phyloP scores from a whole-genome alignment of 257 asterid genomes.

The Fraxinus pennsylvanica region DNA sequence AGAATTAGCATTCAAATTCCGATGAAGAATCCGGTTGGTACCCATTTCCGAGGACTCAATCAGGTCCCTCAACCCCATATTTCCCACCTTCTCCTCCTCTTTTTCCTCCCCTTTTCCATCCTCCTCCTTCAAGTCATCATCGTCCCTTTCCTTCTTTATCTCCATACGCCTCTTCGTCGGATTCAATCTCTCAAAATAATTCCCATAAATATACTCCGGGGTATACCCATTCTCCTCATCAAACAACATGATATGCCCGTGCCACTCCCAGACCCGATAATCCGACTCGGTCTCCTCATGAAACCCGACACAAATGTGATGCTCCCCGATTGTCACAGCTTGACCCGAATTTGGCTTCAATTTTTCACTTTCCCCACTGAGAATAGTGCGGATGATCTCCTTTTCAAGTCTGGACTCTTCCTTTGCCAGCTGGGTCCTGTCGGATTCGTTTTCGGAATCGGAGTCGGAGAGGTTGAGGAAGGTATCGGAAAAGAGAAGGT shows the following conservation, averaged over 20 bases:
- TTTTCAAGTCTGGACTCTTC: slow-evolving; percentile 93
- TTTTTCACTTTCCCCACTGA: slow-evolving; percentile 54
- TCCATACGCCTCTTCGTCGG: slow-evolving; percentile 33
- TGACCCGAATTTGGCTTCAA: slow-evolving; percentile 95
- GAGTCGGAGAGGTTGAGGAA: slow-evolving; percentile 52
- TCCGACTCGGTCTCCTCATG: slow-evolving; percentile 78
- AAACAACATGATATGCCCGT: slow-evolving; percentile 89
- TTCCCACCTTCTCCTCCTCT: slow-evolving; percentile 43
- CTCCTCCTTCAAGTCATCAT: slow-evolving; percentile 19
- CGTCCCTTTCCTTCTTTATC: slow-evolving; percentile 24
- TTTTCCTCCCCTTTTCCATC: slow-evolving; percentile 17
- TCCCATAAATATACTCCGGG: slow-evolving; percentile 93
- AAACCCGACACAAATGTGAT: slow-evolving; percentile 90
- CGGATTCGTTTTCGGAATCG: slow-evolving; percentile 37
- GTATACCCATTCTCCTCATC: slow-evolving; percentile 91
- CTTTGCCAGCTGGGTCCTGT: slow-evolving; percentile 62
- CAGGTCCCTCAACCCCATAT: slow-evolving; percentile 82
- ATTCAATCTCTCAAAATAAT: slow-evolving; percentile 78
- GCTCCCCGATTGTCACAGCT: slow-evolving; percentile 81
- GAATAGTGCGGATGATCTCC: slow-evolving; percentile 69
- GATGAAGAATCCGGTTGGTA: slow-evolving; percentile 62
- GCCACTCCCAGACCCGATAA: slow-evolving; percentile 99
- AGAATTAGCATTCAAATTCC: slow-evolving; percentile 61
- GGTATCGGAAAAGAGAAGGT: slow-evolving; percentile 71
- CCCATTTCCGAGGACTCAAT: slow-evolving; percentile 55